Percentiles rank a stretch among this genome's conserved stretches.
phyloP scores from a whole-genome alignment of 164 flowering plant genomes.

The Vitis cinerea region DNA sequence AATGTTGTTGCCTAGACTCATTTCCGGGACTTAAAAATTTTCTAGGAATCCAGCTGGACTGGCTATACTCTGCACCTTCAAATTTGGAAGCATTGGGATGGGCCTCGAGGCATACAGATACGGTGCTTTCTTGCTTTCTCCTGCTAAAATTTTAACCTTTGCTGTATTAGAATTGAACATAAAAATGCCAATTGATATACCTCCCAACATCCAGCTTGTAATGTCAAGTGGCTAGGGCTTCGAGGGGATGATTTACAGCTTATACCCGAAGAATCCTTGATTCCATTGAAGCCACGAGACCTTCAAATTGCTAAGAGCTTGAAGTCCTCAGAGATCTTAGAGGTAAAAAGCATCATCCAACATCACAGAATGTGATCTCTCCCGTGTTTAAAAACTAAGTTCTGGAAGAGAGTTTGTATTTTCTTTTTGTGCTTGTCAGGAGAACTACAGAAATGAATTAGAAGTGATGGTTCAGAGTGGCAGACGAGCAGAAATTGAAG shows the following conservation, averaged over 20 bases:
- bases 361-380: too few species aligned
- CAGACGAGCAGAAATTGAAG: conserved; percentile 86
- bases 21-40: not conserved
- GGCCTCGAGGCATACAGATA: conserved; percentile 95
- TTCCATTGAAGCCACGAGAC: conserved; percentile 72
- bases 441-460: conserved; percentile 66
- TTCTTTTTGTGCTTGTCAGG: conserved; percentile 33
- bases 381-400: too few species aligned
- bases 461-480: conserved; percentile 60
- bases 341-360: conserved; percentile 30
- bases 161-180: not conserved
- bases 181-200: not conserved
- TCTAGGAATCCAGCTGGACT: conserved; percentile 94
- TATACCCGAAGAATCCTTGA: conserved; percentile 61
- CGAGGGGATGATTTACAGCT: conserved; percentile 74
- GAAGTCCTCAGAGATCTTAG: conserved; percentile 66
- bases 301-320: conserved; percentile 88
- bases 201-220: conserved; percentile 66
- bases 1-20: not conserved
- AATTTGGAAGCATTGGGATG: conserved; percentile 95
- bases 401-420: too few species aligned
- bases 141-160: not conserved
- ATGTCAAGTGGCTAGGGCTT: conserved; percentile 89
- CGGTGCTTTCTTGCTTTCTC: conserved; percentile 35
- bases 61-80: conserved; percentile 85